Percentiles rank a stretch among this genome's conserved stretches.
Evolutionary conservation across 306 rosid genomes (phyloP).

Genomic region (Myrica gale): DNA sequence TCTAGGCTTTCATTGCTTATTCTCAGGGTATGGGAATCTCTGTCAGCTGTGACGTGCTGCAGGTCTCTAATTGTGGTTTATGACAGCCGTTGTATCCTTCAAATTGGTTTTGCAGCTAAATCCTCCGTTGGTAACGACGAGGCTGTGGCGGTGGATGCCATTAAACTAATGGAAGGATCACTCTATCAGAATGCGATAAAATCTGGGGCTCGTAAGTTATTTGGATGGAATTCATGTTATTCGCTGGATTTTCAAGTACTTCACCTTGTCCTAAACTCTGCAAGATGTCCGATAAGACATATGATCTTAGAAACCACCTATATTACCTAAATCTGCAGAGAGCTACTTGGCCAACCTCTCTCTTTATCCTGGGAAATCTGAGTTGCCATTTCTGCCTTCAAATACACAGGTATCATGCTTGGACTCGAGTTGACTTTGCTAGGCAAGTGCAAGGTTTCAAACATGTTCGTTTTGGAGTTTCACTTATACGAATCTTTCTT

Average conservation of each 20-base stretch:
- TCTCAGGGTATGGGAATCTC: conserved; percentile 82
- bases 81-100: conserved; percentile 63
- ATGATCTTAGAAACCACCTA: conserved; percentile 17
- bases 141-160: conserved; percentile 56
- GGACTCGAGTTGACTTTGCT: neutral
- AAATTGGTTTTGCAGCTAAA: conserved; percentile 71
- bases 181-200: conserved; percentile 64
- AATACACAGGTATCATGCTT: conserved; percentile 72
- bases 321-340: conserved; percentile 48
- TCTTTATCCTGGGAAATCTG: conserved; percentile 91
- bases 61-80: conserved; percentile 73
- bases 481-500: conserved; percentile 24
- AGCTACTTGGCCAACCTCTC: conserved; percentile 86
- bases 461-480: neutral
- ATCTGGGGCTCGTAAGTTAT: conserved; percentile 80
- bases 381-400: conserved; percentile 85
- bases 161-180: conserved; percentile 69
- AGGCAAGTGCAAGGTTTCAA: neutral
- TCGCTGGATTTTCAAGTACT: conserved; percentile 18
- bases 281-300: conserved; percentile 14
- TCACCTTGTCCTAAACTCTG: conserved; percentile 11
- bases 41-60: conserved; percentile 68
- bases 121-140: conserved; percentile 48
- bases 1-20: conserved; percentile 29
- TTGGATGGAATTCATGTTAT: conserved; percentile 14